phyloP scores from a whole-genome alignment of 2,329 filamentous ascomycete genomes.

The Fusarium lateritium region DNA sequence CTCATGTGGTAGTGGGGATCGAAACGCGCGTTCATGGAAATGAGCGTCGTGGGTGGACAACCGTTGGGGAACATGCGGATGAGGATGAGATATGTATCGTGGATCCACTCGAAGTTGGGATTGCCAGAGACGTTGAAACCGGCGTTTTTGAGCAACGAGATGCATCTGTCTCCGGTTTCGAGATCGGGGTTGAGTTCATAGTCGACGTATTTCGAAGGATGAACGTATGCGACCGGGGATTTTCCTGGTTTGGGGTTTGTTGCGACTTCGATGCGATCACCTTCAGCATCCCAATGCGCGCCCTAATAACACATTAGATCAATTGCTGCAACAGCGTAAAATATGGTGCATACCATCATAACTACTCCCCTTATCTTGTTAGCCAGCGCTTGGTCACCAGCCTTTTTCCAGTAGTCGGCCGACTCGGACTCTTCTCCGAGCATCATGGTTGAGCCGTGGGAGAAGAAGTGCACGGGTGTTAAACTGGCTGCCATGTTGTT shows the following conservation, averaged over 20 bases:
- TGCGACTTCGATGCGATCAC: conserved; percentile 71
- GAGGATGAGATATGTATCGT: conserved; percentile 78
- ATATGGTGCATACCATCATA: conserved; percentile 33
- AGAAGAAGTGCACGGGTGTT: conserved; percentile 45
- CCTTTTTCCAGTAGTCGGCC: conserved; percentile 45
- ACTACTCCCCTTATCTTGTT: conserved; percentile 40
- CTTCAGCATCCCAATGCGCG: conserved; percentile 75
- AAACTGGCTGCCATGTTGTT: conserved; percentile 26
- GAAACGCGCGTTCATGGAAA: conserved; percentile 46
- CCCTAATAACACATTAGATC: not conserved
- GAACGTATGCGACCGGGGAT: conserved; percentile 76
- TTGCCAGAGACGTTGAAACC: conserved; percentile 70
- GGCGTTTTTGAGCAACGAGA: conserved; percentile 62
- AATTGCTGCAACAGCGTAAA: accelerated
- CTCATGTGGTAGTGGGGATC: conserved; percentile 47
- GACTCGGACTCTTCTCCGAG: conserved; percentile 41
- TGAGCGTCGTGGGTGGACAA: conserved; percentile 74
- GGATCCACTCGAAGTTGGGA: conserved; percentile 77
- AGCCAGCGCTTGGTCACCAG: conserved; percentile 40
- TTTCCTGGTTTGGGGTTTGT: conserved; percentile 73
- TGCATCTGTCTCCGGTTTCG: conserved; percentile 63
- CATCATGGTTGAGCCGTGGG: conserved; percentile 49
- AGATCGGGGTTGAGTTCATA: conserved; percentile 75
- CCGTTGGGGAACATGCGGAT: conserved; percentile 77
- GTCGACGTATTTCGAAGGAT: conserved; percentile 74